Evolutionary conservation across 495 filamentous ascomycete genomes (phyloP), one percentile per base, ranked within the genome.

Genomic region (Penicillium steckii): DNA sequence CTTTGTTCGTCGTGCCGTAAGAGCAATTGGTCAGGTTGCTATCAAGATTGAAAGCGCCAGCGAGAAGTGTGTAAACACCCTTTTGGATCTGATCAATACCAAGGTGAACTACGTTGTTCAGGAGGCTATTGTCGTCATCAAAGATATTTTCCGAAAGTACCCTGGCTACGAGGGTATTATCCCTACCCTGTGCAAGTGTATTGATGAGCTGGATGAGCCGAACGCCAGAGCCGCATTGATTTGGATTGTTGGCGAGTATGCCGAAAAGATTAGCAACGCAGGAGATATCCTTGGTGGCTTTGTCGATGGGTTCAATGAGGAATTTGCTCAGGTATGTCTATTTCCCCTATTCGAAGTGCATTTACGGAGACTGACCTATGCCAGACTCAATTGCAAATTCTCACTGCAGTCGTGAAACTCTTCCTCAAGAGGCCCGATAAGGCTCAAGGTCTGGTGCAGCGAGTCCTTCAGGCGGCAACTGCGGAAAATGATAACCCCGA

Each of bases 41-140:
- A 97, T 98, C 74, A 98, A 98, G 75, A 96, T 98, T 59, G 94
- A 97, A 68, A 83, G 80, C 44, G 89, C 91, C 8, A 92, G 87
- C 55, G 91, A 96, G 70, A 91, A 90, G 70, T 97, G 93, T 60
- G 94, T 98, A 54, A 95, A 96, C 62, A 89, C 91, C 3, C 74
- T 98, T 18, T 76, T 97, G 50, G 94, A 98, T 62, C 74, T 98
- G 17, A 96, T 98, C 60, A 87, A 90, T 53, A 96, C 90, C 40
- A 97, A 97, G 72, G 92, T 97, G 63, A 96, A 96, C 75, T 98
- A 98, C 66, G 95, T 98, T 44, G 94, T 98, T 9, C 94, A 98
- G 69, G 94, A 98, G 70, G 95, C 91, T 2, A 89, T 97, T 52
- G 90, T 97, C 22, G 94, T 98, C 13, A 96, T 98, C 75, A 96